Evolutionary conservation across 108 stramenopile species (phyloP).

Genomic region (Fistulifera pelliculosa): DNA sequence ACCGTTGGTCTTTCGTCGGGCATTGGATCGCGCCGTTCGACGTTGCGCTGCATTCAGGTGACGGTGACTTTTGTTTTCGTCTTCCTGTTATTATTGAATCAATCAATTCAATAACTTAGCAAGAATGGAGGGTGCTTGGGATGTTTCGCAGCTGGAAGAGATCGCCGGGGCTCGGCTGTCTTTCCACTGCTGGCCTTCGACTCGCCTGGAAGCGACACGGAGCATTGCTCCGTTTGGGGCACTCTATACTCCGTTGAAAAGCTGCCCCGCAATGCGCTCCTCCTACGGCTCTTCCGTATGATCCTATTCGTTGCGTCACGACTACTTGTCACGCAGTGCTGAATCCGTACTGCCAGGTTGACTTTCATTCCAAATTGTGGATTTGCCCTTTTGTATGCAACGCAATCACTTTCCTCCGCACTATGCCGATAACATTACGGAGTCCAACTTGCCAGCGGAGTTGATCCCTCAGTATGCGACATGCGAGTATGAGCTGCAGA

Average conservation of each 20-base stretch:
- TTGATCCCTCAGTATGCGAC: slow-evolving; percentile 98
- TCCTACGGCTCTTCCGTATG: slow-evolving; percentile 85
- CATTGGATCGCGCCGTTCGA: too few species aligned
- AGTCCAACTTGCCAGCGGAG: slow-evolving; percentile 96
- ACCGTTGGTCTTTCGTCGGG: too few species aligned
- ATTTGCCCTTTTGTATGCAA: slow-evolving; percentile 96
- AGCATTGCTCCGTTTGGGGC: slow-evolving; percentile 96
- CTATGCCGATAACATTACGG: slow-evolving; percentile 98
- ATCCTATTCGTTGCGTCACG: slow-evolving; percentile 94
- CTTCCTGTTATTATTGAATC: too few species aligned
- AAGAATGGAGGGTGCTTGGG: slow-evolving; percentile 60
- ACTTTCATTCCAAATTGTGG: slow-evolving; percentile 97
- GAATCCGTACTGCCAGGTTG: slow-evolving; percentile 96
- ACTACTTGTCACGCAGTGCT: slow-evolving; percentile 89
- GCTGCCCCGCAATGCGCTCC: slow-evolving; percentile 73
- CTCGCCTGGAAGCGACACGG: slow-evolving; percentile 91
- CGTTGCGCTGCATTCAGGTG: too few species aligned
- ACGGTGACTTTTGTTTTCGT: too few species aligned
- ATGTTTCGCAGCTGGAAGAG: slow-evolving; percentile 74
- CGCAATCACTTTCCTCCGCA: slow-evolving; percentile 99
- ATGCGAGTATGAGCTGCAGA: slow-evolving; percentile 95
- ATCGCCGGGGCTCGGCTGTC: slow-evolving; percentile 86
- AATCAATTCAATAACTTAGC: too few species aligned
- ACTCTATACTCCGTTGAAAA: slow-evolving; percentile 96
- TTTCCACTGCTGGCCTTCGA: slow-evolving; percentile 95